A percentile compares a stretch with the other conserved stretches of the same genome.
Conservation (phyloP, 129 eudicot genomes). For the Kitagawia praeruptora region DNA sequence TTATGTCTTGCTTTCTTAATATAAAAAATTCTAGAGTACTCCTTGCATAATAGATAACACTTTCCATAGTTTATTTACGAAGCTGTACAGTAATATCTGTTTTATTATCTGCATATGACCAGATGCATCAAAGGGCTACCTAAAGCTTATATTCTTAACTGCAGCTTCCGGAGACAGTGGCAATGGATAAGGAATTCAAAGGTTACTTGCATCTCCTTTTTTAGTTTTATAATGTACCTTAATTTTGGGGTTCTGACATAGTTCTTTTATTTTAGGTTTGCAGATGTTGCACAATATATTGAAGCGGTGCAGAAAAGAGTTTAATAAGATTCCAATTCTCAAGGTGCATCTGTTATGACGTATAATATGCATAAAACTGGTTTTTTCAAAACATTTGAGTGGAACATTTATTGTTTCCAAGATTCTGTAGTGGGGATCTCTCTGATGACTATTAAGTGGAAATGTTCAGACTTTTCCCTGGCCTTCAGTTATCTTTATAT, state of each 20-base stretch:
- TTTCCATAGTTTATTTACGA: background rate
- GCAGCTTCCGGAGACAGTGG: slow-evolving; percentile 72
- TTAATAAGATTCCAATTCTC: slow-evolving; percentile 77
- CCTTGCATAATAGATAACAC: background rate
- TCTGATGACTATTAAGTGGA: background rate
- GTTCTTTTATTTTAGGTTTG: slow-evolving; percentile 46
- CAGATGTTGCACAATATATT: slow-evolving; percentile 90
- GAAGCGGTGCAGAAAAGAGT: slow-evolving; percentile 66
- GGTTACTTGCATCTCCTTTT: slow-evolving; percentile 11
- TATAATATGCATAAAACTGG: background rate
- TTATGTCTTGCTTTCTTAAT: background rate
- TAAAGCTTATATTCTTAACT: slow-evolving; percentile 79
- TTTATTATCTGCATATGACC: slow-evolving; percentile 15
- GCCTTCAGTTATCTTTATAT: background rate
- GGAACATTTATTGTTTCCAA: background rate
- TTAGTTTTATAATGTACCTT: background rate
- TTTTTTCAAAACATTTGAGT: background rate
- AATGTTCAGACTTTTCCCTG: background rate
- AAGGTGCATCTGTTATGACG: slow-evolving; percentile 39
- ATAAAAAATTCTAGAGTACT: background rate
- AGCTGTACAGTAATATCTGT: background rate
- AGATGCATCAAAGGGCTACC: slow-evolving; percentile 93
- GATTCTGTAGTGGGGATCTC: background rate
- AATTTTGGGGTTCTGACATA: background rate
- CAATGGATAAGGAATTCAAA: slow-evolving; percentile 86